A percentile compares a stretch with the other conserved stretches of the same genome.
These are phyloP conservation scores for Harringtonia aguacate DNA, from an alignment of 2,329 filamentous ascomycete species.

Conservation along the genomic window DNA sequence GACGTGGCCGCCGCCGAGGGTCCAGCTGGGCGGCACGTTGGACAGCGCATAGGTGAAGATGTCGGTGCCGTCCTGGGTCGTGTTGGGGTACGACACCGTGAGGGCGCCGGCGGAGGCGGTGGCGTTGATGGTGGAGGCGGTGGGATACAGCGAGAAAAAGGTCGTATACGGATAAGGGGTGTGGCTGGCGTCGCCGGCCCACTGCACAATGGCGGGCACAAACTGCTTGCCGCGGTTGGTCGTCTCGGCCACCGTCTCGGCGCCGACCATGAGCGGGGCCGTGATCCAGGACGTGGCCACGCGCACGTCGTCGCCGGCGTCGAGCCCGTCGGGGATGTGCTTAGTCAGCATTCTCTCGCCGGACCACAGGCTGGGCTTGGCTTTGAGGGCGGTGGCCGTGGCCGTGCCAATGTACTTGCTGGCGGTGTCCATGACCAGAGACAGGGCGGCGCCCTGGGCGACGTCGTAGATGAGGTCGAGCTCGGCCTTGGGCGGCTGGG, in stretches of 20 bases:
- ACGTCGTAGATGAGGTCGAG: conserved; percentile 29
- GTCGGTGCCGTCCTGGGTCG: conserved; percentile 24
- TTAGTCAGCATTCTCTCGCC: conserved; percentile 24
- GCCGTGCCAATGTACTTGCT: background rate
- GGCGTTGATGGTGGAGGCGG: conserved; percentile 29
- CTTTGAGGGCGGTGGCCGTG: conserved; percentile 18
- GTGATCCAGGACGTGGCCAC: conserved; percentile 29
- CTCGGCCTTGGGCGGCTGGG: conserved; percentile 25
- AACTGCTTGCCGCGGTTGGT: conserved; percentile 27
- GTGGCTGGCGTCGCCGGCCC: conserved; percentile 28
- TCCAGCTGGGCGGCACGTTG: conserved; percentile 27
- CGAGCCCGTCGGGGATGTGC: conserved; percentile 23
- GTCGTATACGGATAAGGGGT: conserved; percentile 26
- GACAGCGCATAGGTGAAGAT: conserved; percentile 28
- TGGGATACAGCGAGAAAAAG: conserved; percentile 29
- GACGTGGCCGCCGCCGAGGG: conserved; percentile 18
- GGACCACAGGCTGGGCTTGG: conserved; percentile 20
- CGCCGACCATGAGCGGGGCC: conserved; percentile 31
- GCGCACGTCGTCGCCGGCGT: conserved; percentile 17
- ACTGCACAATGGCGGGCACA: conserved; percentile 34
- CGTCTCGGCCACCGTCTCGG: conserved; percentile 23
- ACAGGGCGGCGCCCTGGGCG: conserved; percentile 27
- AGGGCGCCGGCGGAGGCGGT: conserved; percentile 22
- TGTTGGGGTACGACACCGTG: conserved; percentile 27
- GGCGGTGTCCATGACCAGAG: conserved; percentile 24